Base-by-base conservation (phyloP, 2,329 filamentous ascomycete genomes). In the Diaporthe ampelina region DNA sequence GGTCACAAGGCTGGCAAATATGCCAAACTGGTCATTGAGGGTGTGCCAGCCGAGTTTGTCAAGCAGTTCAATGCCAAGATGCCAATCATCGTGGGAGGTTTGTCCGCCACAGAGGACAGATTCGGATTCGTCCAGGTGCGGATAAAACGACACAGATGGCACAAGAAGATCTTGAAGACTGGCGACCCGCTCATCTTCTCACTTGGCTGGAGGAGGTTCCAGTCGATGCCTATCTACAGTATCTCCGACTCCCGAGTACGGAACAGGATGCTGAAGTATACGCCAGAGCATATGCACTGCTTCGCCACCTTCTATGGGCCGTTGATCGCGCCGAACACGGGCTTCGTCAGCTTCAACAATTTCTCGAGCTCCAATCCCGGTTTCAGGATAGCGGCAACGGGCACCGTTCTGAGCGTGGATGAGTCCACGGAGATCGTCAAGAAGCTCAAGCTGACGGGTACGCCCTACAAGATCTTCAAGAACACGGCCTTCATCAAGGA, bases 201-300 rank as follows among this genome's bases (percentile, higher is more conserved):
- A 2, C 89, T 99, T 57, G 97, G 97, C 56, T 99, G 97, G 97
- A 90, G 97, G 68, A 91, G 97, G 75, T 99, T 99, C 87, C 97
- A 98, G 84, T 93, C 94, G 8, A 87, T 97, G 78, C 96, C 96
- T 24, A 92, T 98, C 75, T 99, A 98, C 90, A 97, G 94, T 85
- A 98, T 97, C 73, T 97, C 94, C 32, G 97, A 98, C 83, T 97
- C 94, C 76, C 91, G 97, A 78, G 97, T 94, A 35, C 90, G 97
- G 77, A 98, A 98, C 84, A 92, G 97, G 73, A 98, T 99, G 96
- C 90, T 99, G 76, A 99, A 99, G 84, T 99, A 99, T 84, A 98
- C 96, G 0, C 97, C 97, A 0, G 97, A 99, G 86, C 97, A 99
- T 82, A 98, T 98, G 95, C 97, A 98, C 85, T 99, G 97, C 86